A percentile compares a stretch with the other conserved stretches of the same genome.
Conservation (phyloP, 108 stramenopile species). For the Chaetoceros tenuissimus region DNA sequence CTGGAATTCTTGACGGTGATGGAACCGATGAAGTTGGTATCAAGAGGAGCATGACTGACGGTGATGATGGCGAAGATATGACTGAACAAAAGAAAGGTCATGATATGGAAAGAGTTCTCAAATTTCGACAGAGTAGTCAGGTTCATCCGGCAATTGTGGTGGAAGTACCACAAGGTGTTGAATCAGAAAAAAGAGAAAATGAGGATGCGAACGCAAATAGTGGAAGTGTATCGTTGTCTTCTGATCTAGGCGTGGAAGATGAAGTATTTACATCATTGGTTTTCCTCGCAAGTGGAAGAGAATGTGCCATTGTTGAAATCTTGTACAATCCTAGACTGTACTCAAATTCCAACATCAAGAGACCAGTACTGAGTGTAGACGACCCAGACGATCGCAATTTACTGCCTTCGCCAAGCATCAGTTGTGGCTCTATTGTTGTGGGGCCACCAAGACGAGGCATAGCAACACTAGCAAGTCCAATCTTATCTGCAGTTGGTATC, state of each 20-base stretch:
- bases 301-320: conserved; percentile 67
- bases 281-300: conserved; percentile 63
- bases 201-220: too few species aligned
- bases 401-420: background rate
- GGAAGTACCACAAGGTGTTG: conserved; percentile 18
- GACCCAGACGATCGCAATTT: background rate
- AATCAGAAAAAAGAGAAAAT: too few species aligned
- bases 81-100: background rate
- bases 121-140: conserved; percentile 33
- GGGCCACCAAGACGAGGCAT: conserved; percentile 44
- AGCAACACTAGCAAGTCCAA: conserved; percentile 54
- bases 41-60: background rate
- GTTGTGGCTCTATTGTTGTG: conserved; percentile 7
- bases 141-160: conserved; percentile 69
- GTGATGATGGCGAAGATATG: background rate
- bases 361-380: background rate
- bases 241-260: too few species aligned
- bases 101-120: background rate
- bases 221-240: too few species aligned
- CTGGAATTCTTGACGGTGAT: background rate
- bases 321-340: conserved; percentile 10
- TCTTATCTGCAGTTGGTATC: conserved; percentile 44
- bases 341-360: background rate
- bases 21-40: background rate
- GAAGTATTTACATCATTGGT: conserved; percentile 27